phyloP scores from a whole-genome alignment of 208 protist species.

The Porcisia hertigi region DNA sequence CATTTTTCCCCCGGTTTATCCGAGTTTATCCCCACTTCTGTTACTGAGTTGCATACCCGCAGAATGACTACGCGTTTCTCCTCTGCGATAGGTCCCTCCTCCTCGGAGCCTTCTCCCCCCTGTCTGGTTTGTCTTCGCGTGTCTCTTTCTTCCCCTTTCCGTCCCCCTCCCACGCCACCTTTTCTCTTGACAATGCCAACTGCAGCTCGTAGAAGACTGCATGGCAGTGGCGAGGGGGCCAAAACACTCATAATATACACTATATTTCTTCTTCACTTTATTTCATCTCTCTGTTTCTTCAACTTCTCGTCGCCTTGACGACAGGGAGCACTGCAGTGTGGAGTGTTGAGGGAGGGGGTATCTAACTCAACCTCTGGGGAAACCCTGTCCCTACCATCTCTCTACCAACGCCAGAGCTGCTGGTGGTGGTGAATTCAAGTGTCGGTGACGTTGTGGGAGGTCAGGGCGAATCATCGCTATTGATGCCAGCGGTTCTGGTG shows the following conservation, averaged over 20 bases:
- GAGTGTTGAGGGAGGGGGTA: no score
- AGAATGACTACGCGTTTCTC: background rate
- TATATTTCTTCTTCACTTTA: background rate
- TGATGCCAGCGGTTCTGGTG: no score
- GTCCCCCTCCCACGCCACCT: background rate
- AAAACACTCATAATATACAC: background rate
- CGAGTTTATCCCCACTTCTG: conserved; percentile 13
- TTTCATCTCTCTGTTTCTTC: background rate
- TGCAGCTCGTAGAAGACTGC: background rate
- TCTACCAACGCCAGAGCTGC: background rate
- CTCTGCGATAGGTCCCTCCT: background rate
- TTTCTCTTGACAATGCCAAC: background rate
- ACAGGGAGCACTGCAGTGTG: no score
- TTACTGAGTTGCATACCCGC: conserved; percentile 2
- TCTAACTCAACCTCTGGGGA: no score
- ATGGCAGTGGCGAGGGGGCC: background rate
- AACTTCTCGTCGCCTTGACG: no score
- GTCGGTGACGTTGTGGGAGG: background rate
- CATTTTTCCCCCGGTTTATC: background rate
- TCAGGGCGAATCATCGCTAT: no score
- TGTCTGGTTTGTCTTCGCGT: background rate
- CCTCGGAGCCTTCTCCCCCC: background rate
- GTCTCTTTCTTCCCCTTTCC: background rate
- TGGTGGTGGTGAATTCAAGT: background rate
- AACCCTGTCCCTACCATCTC: background rate